Evolutionary conservation across 306 rosid genomes (phyloP), one percentile per base, ranked within the genome.

Genomic region (Bauhinia variegata): DNA sequence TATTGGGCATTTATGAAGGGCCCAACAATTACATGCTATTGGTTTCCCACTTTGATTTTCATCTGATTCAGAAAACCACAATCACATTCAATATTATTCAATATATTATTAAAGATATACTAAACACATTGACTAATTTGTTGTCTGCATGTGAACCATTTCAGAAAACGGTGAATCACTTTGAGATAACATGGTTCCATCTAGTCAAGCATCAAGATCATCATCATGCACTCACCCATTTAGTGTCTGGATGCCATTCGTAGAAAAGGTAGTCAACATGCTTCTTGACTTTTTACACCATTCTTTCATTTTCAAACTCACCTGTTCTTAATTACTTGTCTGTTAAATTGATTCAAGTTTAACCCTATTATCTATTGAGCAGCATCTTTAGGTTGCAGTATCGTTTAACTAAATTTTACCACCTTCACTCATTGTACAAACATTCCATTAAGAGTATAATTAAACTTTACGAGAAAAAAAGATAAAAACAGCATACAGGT

Each of bases 271-370:
- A 67, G 37, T 53, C 70, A 30, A 68, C 32, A 66, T 81, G 70
- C 55, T 70, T 75, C 37, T 72, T 59, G 78, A 64, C 72, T 51
- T 43, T 61, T 75, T 59, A 73, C 79, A 57, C 74, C 86, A n/a
- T n/a, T n/a, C n/a, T n/a, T n/a, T n/a, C n/a, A n/a, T n/a, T n/a
- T n/a, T n/a, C n/a, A n/a, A n/a, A n/a, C n/a, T n/a, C n/a, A n/a
- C n/a, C 31, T 15, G 10, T 39, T 23, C 28, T 23, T 23, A 23
- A 23, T 23, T 23, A 2, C 2, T 16, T 33, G 58, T 14, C 64
- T n/a, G n/a, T n/a, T n/a, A n/a, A 17, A 6, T 69, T 44, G 50
- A 70, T 65, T 64, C 53, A 50, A 57, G 44, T 61, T 62, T 50
- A 63, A 54, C 67, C 31, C 43, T 43, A 61, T 44, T 55, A 58